A percentile compares a stretch with the other conserved stretches of the same genome.
phyloP scores from a whole-genome alignment of 257 asterid species.

The Solanum corneliomulleri region DNA sequence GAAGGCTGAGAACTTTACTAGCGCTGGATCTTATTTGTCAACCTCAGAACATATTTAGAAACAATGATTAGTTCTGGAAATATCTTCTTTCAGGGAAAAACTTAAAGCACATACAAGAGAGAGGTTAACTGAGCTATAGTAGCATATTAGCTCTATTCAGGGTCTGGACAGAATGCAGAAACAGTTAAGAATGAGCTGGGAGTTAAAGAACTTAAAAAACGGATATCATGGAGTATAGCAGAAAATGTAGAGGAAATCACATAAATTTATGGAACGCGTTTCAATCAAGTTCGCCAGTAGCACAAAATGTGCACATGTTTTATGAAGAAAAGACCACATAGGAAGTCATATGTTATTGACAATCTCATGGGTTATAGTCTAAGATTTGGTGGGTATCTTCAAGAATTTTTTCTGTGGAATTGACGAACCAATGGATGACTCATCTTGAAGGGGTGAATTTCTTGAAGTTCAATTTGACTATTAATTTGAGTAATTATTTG shows the following conservation, averaged over 20 bases:
- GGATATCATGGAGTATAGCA: not conserved
- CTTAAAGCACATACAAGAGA: not conserved
- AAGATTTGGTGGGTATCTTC: not conserved
- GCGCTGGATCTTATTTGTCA: not conserved
- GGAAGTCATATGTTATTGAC: not conserved
- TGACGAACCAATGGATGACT: not conserved
- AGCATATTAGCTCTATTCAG: not conserved
- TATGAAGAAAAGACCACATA: not conserved
- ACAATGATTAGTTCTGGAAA: not conserved
- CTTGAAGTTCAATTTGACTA: not conserved
- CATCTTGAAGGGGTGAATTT: conserved; percentile 1
- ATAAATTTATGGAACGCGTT: not conserved
- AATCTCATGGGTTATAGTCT: not conserved
- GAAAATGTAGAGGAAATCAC: not conserved
- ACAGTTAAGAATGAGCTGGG: not conserved
- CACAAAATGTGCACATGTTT: not conserved
- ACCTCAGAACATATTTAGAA: not conserved
- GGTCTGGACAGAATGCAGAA: not conserved
- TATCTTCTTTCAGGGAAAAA: not conserved
- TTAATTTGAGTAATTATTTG: not conserved
- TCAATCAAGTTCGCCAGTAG: not conserved
- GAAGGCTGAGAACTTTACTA: not conserved
- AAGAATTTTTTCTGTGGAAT: not conserved
- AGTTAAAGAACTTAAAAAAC: not conserved
- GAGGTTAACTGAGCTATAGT: not conserved